Percentiles rank a stretch among this genome's conserved stretches.
These are phyloP conservation scores for Xylariaceae sp. DNA, from an alignment of 2,329 filamentous ascomycete genomes.

Conservation along the genomic window DNA sequence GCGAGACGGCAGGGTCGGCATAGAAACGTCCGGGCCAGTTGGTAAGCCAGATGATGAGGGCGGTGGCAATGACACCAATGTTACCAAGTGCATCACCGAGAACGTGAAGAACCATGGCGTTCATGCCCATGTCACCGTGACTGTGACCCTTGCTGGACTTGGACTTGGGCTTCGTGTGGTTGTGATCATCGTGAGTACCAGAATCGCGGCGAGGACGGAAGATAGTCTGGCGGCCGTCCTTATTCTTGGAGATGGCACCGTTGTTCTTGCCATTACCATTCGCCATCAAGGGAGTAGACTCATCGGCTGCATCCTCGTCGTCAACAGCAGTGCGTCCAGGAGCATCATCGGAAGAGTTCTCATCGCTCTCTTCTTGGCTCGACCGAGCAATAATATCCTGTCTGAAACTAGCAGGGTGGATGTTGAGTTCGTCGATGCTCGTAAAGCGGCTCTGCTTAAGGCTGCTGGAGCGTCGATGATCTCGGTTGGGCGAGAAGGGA, in stretches of 20 bases:
- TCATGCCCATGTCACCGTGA: constrained; percentile 90
- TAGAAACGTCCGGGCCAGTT: constrained; percentile 77
- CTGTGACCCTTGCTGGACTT: constrained; percentile 45
- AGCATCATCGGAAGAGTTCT: constrained; percentile 49
- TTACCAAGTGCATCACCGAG: constrained; percentile 83
- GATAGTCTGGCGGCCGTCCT: constrained; percentile 25
- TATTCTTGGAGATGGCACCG: constrained; percentile 27
- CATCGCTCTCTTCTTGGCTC: constrained; percentile 50
- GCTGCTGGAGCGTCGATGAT: constrained; percentile 43
- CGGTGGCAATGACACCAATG: constrained; percentile 76
- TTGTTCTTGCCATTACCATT: constrained; percentile 27
- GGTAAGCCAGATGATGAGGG: constrained; percentile 87
- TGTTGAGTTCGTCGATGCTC: constrained; percentile 68
- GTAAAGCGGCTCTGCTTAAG: constrained; percentile 54
- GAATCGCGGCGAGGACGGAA: constrained; percentile 43
- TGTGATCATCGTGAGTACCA: constrained; percentile 64
- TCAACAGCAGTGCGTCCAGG: constrained; percentile 35
- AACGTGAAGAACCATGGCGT: constrained; percentile 70
- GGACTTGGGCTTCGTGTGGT: constrained; percentile 66
- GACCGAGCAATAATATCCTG: constrained; percentile 81
- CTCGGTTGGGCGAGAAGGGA: constrained; percentile 37
- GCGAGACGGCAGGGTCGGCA: constrained; percentile 83
- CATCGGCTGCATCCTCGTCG: constrained; percentile 31
- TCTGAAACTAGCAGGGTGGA: constrained; percentile 84
- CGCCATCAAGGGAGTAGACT: constrained; percentile 37